Evolutionary conservation across 2,329 filamentous ascomycete genomes (phyloP), one percentile per base, ranked within the genome.

Genomic region (Fusarium domesticum): DNA sequence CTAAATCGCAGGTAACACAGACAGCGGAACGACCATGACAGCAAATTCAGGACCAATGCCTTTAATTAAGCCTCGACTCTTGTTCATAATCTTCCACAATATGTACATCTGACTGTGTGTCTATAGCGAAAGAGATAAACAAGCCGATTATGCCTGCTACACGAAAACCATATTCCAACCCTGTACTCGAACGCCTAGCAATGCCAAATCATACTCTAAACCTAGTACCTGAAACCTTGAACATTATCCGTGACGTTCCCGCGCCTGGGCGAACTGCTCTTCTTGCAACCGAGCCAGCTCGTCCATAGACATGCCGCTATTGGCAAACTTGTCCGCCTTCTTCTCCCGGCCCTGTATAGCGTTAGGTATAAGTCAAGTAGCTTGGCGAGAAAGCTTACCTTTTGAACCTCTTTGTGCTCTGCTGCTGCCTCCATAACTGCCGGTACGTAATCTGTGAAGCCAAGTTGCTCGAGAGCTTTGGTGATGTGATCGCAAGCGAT

Each of bases 401-500:
- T 95, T 66, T 96, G 82, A 41, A 87, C 84, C 64, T 95, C 90
- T 69, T 95, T 96, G 67, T 96, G 93, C 63, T 95, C 88, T 42
- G 85, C 84, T 2, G 91, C 91, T 8, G 93, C 89, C 56, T 89
- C 87, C 43, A 90, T 71, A 11, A 98, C 89, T 47, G 91, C 87
- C 14, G 85, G 82, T 6, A 98, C 87, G 63, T 97, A 98, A 58
- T 96, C 90, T 8, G 84, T 79, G 66, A 97, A 98, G 2, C 92
- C 93, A 16, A 98, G 80, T 60, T 95, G 88, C 59, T 92, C 87
- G 33, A 98, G 78, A 1, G 93, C 93, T 63, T 92, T 92, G 63
- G 92, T 95, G 60, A 98, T 95, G 72, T 98, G 93, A 62, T 98
- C 93, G 67, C 89, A 95, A 11, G 92, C 92, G 59, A 98, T 98